phyloP scores from a whole-genome alignment of 2,329 filamentous ascomycete genomes.

The Fusarium euwallaceae region DNA sequence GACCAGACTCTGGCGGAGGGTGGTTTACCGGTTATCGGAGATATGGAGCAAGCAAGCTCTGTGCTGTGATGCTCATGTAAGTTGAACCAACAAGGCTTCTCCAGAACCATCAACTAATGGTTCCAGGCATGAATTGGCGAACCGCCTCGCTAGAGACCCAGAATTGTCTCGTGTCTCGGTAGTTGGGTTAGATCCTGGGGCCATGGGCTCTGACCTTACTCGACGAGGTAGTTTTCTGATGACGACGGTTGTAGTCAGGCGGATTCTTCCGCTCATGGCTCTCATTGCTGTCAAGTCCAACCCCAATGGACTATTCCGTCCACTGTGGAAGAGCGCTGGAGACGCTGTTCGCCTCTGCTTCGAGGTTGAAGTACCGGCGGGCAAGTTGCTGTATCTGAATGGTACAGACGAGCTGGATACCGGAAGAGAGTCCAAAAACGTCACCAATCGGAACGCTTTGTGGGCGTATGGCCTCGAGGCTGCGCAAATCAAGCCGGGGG shows the following conservation, averaged over 20 bases:
- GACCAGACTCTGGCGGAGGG: slow-evolving; percentile 46
- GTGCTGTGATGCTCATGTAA: slow-evolving; percentile 53
- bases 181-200: slow-evolving; percentile 55
- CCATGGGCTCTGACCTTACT: slow-evolving; percentile 51
- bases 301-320: slow-evolving; percentile 50
- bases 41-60: slow-evolving; percentile 57
- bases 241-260: slow-evolving; percentile 38
- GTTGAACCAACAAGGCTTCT: slow-evolving; percentile 6
- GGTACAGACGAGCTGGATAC: slow-evolving; percentile 48
- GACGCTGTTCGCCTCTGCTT: slow-evolving; percentile 52
- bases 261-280: slow-evolving; percentile 43
- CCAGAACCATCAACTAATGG: slow-evolving; percentile 15
- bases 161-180: slow-evolving; percentile 52
- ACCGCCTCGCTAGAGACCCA: slow-evolving; percentile 52
- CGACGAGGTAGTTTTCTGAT: slow-evolving; percentile 46
- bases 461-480: slow-evolving; percentile 50
- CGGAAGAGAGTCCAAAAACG: slow-evolving; percentile 49
- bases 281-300: slow-evolving; percentile 40
- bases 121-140: slow-evolving; percentile 51
- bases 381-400: slow-evolving; percentile 51
- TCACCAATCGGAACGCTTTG: slow-evolving; percentile 46
- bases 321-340: slow-evolving; percentile 50
- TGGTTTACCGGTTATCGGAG: slow-evolving; percentile 50
- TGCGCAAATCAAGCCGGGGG: slow-evolving; percentile 42
- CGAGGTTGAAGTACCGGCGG: slow-evolving; percentile 44